Percentiles rank a stretch among this genome's conserved stretches.
These are phyloP conservation scores for Anastatica hierochuntica DNA, from an alignment of 345 rosid genomes.

Conservation along the genomic window DNA sequence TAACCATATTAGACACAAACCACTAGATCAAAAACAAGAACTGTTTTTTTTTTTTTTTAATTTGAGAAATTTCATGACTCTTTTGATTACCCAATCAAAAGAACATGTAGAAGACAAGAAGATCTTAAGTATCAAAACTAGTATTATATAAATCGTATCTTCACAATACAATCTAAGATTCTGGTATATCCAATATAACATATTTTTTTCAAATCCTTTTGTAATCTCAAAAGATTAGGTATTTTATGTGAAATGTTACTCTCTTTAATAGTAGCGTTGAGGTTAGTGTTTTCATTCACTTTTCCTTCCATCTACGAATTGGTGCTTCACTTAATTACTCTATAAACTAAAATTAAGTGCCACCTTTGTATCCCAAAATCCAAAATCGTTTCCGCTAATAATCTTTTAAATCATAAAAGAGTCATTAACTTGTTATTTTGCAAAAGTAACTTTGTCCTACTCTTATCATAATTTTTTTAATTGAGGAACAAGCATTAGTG, in stretches of 20 bases:
- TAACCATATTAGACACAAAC: too few species aligned
- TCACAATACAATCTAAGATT: neutral
- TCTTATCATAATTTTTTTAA: neutral
- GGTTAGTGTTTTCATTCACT: conserved; percentile 15
- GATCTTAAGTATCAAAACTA: neutral
- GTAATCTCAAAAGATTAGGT: conserved; percentile 8
- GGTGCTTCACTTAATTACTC: conserved; percentile 5
- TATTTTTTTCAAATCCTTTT: neutral
- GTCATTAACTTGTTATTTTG: conserved; percentile 1
- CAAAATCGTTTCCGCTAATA: conserved; percentile 13
- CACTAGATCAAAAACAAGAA: too few species aligned
- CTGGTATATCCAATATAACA: conserved; percentile 8
- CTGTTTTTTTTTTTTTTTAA: neutral
- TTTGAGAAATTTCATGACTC: neutral
- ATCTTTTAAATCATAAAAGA: neutral
- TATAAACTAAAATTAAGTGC: neutral
- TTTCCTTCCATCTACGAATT: conserved; percentile 8
- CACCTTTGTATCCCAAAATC: conserved; percentile 14
- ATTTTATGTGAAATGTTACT: neutral
- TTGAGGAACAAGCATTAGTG: neutral
- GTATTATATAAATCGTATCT: neutral
- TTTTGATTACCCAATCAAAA: neutral
- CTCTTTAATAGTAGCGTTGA: neutral
- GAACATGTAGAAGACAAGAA: neutral
- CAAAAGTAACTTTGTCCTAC: neutral